A percentile compares a stretch with the other conserved stretches of the same genome.
These are phyloP conservation scores for Leccinum arenicola DNA, from an alignment of 768 basidiomycete species.

Conservation along the genomic window DNA sequence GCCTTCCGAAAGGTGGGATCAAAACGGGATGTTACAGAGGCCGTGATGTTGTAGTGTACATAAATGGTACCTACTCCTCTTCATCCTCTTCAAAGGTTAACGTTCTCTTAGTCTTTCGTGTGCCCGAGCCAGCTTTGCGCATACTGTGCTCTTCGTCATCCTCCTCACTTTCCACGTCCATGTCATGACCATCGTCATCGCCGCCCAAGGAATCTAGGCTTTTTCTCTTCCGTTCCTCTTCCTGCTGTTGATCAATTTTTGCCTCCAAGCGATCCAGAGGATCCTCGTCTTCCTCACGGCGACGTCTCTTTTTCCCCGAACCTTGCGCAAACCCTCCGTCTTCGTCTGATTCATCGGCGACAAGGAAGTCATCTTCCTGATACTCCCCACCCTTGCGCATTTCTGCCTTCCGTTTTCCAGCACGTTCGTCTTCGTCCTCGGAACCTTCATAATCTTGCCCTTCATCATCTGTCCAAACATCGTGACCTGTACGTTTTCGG, in stretches of 20 bases:
- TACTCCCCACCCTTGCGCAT: conserved; percentile 67
- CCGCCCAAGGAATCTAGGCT: conserved; percentile 30
- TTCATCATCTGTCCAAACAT: conserved; percentile 70
- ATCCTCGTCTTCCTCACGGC: conserved; percentile 49
- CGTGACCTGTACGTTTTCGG: conserved; percentile 39
- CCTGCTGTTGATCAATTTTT: conserved; percentile 54
- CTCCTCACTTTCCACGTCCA: conserved; percentile 73
- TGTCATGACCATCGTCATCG: conserved; percentile 42
- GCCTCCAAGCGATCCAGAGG: conserved; percentile 70
- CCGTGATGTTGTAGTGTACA: conserved; percentile 21
- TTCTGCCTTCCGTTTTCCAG: conserved; percentile 43
- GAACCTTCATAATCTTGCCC: conserved; percentile 53
- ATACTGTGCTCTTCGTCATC: conserved; percentile 72
- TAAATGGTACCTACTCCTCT: conserved; percentile 26
- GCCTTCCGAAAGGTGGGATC: conserved; percentile 57
- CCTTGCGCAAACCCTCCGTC: conserved; percentile 43
- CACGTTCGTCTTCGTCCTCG: conserved; percentile 56
- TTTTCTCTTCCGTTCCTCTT: conserved; percentile 49
- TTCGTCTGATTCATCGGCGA: conserved; percentile 73
- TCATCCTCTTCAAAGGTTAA: conserved; percentile 61
- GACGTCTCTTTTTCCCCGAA: conserved; percentile 34
- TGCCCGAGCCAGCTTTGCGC: conserved; percentile 49
- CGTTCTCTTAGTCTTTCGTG: conserved; percentile 52
- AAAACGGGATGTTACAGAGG: conserved; percentile 49
- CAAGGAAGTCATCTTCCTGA: conserved; percentile 83